Base-by-base conservation (phyloP, 495 filamentous ascomycete species). In the Trichoderma reesei region DNA sequence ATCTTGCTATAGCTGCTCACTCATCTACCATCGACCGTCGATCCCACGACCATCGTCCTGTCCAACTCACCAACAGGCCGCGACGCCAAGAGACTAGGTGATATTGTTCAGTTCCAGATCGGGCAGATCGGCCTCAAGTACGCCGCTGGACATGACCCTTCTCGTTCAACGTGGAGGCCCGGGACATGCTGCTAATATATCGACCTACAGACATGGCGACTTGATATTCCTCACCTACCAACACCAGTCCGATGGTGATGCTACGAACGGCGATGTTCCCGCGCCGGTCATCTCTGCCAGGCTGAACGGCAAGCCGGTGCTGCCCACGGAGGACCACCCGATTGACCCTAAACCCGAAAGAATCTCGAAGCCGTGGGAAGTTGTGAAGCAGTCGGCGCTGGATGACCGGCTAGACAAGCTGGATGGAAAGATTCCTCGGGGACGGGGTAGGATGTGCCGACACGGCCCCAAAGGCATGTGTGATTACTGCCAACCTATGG, bases 391-490 rank as follows among this genome's bases (percentile, higher is more conserved):
- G 74, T 94, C 91, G 2, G 78, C 87, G 0, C 78, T 98, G 0
- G 94, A 99, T 71, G 83, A 98, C 70, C 76, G 82, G 31, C 76
- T 99, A 67, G 94, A 99, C 70, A 90, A 84, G 76, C 81, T 86
- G 68, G 90, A 96, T 84, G 95, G 94, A 62, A 99, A 97, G 79
- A 98, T 98, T 59, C 82, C 85, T 41, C 81, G 94, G 60, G 78
- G 76, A 44, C 80, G 80, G 44, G 95, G 97, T 69, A 72, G 74
- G 46, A 92, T 99, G 89, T 99, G 94, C 78, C 88, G 88, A 68
- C 94, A 99, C 74, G 92, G 93, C 7, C 86, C 87, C 26, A 96
- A 95, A 73, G 94, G 95, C 67, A 98, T 98, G 95, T 99, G 94
- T 73, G 94, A 99, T 75, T 96, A 97, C 75, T 99, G 94, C 80